Evolutionary conservation across 1,284 basidiomycete genomes (phyloP).

Genomic region (Phylloboletellus chloephorus): DNA sequence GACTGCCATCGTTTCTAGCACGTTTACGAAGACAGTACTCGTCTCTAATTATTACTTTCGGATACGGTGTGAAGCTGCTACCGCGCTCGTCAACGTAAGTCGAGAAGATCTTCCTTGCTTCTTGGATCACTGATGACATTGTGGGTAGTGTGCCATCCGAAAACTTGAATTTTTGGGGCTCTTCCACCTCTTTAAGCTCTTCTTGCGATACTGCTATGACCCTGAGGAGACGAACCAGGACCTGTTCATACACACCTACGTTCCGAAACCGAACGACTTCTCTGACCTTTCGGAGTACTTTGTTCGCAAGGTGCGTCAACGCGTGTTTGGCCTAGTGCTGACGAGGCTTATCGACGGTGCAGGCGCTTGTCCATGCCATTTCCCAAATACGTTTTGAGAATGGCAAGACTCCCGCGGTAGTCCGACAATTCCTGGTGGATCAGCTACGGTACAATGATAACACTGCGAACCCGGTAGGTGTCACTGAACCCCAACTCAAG

Average conservation of each 20-base stretch:
- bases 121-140: constrained; percentile 10
- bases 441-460: constrained; percentile 94
- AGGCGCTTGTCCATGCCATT: constrained; percentile 78
- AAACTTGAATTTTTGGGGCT: constrained; percentile 83
- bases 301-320: constrained; percentile 70
- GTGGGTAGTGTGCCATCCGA: constrained; percentile 69
- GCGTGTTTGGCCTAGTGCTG: constrained; percentile 2
- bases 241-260: constrained; percentile 78
- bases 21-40: constrained; percentile 87
- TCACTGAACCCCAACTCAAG: background rate
- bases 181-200: constrained; percentile 95
- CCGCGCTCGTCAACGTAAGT: constrained; percentile 79
- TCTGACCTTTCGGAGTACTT: constrained; percentile 91
- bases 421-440: constrained; percentile 89
- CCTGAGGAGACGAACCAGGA: constrained; percentile 75
- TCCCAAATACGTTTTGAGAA: constrained; percentile 82
- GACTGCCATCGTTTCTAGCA: constrained; percentile 87
- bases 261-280: constrained; percentile 93
- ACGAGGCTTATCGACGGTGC: constrained; percentile 9
- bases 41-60: constrained; percentile 96
- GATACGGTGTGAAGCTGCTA: constrained; percentile 93
- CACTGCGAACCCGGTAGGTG: constrained; percentile 77
- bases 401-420: constrained; percentile 81
- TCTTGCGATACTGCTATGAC: constrained; percentile 89
- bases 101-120: constrained; percentile 4